Evolutionary conservation across 73 alveolate genomes (phyloP).

Genomic region (Tetrahymena malaccensis): DNA sequence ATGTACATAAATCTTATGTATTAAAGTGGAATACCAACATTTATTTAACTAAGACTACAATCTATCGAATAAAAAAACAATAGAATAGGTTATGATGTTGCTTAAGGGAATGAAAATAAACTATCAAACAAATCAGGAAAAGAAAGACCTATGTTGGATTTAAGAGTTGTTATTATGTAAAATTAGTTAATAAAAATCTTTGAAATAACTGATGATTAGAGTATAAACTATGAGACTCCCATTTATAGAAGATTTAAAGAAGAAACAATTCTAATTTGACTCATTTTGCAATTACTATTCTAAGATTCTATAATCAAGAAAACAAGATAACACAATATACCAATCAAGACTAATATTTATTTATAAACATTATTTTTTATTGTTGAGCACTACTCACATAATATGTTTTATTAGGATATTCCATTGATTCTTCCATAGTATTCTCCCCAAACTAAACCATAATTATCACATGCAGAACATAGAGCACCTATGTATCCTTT

Average conservation of each 20-base stretch:
- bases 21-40: neutral
- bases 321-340: neutral
- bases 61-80: neutral
- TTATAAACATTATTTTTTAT: neutral
- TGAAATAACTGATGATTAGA: neutral
- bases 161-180: neutral
- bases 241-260: neutral
- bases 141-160: neutral
- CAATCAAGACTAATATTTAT: neutral
- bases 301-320: neutral
- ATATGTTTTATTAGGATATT: neutral
- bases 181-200: neutral
- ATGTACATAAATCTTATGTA: neutral
- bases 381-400: neutral
- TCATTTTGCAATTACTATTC: neutral
- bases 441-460: neutral
- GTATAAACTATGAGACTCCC: neutral
- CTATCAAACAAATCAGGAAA: neutral
- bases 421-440: neutral
- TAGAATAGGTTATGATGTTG: neutral
- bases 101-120: neutral
- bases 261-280: neutral
- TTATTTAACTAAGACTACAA: neutral
- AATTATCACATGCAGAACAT: neutral
- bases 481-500: neutral